These are phyloP conservation scores for Chloromonas sp. DNA, from an alignment of 163 green algal genomes.

Conservation along the genomic window DNA sequence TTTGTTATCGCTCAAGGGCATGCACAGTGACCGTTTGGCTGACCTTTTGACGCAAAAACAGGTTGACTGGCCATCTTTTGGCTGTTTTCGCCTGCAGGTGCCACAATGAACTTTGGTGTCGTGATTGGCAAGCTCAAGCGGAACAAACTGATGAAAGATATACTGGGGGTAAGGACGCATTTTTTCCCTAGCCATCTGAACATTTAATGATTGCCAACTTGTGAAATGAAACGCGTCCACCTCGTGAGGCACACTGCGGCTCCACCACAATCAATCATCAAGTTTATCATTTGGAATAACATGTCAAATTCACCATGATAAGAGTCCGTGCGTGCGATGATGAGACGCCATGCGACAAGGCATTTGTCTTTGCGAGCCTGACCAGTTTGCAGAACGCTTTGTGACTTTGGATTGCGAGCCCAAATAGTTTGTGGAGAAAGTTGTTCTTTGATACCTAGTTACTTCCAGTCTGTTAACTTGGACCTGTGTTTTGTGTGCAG, in stretches of 20 bases:
- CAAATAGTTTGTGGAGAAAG: no score
- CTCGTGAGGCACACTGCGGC: not conserved
- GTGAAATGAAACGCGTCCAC: not conserved
- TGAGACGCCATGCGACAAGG: not conserved
- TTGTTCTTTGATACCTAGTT: no score
- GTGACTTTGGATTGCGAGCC: no score
- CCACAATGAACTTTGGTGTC: constrained; percentile 28
- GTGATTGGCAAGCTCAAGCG: constrained; percentile 37
- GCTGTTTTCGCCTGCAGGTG: not conserved
- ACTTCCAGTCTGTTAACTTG: no score
- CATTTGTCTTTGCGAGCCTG: not conserved
- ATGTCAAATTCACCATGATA: not conserved
- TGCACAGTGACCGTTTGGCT: no score
- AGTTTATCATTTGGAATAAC: not conserved
- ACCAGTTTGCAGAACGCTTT: no score
- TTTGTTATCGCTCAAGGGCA: no score
- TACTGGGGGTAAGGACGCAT: not conserved
- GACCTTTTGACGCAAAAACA: no score
- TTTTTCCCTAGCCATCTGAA: no score
- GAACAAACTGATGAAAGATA: constrained; percentile 24
- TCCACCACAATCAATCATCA: not conserved
- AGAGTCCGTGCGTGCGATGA: not conserved
- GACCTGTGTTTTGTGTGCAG: not conserved
- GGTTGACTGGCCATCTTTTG: not conserved
- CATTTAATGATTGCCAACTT: not conserved